Base-by-base conservation (phyloP, 768 basidiomycete genomes). In the Gymnopilus junonius region DNA sequence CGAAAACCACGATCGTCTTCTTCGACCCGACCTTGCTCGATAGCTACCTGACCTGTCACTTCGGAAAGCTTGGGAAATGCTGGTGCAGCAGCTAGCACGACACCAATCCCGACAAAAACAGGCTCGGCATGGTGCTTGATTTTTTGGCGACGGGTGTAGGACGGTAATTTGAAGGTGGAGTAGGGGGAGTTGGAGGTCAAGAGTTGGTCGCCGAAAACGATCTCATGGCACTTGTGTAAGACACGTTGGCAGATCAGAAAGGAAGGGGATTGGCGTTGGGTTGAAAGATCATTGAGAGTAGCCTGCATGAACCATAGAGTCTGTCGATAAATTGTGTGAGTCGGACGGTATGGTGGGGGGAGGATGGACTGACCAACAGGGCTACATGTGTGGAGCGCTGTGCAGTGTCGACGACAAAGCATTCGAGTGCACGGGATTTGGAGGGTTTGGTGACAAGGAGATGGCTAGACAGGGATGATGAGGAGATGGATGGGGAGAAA, bases 221-320 rank as follows among this genome's bases (percentile, higher is more conserved):
- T 95, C 78, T 95, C 92, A 76, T 99, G 96, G 71, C 96, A 96
- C 74, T 86, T 86, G 74, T 93, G 93, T 62, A 98, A 79, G 39
- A 95, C 87, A 63, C 97, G 87, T 76, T 96, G 94, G 75, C 97
- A 99, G 61, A 97, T 91, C 51, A 87, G 79, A 77, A 98, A 98
- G 0, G 95, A 93, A 43, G 79, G 85, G 2, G 94, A 89, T 51
- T 87, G 84, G 55, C 87, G 83, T 14, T 79, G 82, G 46, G 76
- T 50, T 0, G 89, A 84, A 8, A 98, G 82, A 75, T 99, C 97
- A 61, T 86, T 87, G 20, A 99, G 82, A 27, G 92, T 88, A 15
- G 97, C 94, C 85, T 99, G 97, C 91, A 99, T 96, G 77, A 96
- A 97, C 95, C 97, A 99, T 46, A 99, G 79, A 0, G 97, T 98